Evolutionary conservation across 805 yeast species (phyloP).

Genomic region (Zygosaccharomyces siamensis): DNA sequence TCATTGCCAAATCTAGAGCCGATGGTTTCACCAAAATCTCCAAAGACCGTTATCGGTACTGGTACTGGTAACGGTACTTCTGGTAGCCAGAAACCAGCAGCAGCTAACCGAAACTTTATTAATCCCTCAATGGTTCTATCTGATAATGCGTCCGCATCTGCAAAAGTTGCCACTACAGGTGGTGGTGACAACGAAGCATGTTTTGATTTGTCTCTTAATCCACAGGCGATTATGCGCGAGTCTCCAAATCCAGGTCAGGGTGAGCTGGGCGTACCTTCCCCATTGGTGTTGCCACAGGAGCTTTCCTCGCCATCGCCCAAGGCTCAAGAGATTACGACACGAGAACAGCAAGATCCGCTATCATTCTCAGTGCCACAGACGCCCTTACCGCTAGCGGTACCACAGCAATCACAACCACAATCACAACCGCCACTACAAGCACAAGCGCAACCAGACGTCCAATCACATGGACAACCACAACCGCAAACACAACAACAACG

Average conservation of each 20-base stretch:
- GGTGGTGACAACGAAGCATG: slow-evolving; percentile 15
- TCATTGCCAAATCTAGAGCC: slow-evolving; percentile 10
- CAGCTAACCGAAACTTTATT: slow-evolving; percentile 18
- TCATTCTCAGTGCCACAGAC: neutral
- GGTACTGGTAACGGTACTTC: neutral
- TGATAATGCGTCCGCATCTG: slow-evolving; percentile 27
- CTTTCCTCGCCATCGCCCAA: neutral
- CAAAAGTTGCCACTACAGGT: slow-evolving; percentile 28
- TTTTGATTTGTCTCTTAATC: slow-evolving; percentile 12
- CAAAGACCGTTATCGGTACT: slow-evolving; percentile 7
- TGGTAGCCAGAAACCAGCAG: neutral
- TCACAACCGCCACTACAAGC: neutral
- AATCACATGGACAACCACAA: neutral
- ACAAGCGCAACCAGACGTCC: no score
- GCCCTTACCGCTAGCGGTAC: neutral
- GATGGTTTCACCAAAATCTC: slow-evolving; percentile 14
- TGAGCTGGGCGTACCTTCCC: neutral
- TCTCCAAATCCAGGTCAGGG: slow-evolving; percentile 10
- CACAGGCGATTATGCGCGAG: slow-evolving; percentile 9
- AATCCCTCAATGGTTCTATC: slow-evolving; percentile 31
- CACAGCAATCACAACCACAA: neutral
- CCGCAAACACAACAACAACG: neutral
- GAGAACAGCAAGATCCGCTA: neutral
- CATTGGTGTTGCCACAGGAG: neutral
- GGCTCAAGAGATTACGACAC: slow-evolving; percentile 1